Base-by-base conservation (phyloP, 345 rosid species). In the Aegle marmelos region DNA sequence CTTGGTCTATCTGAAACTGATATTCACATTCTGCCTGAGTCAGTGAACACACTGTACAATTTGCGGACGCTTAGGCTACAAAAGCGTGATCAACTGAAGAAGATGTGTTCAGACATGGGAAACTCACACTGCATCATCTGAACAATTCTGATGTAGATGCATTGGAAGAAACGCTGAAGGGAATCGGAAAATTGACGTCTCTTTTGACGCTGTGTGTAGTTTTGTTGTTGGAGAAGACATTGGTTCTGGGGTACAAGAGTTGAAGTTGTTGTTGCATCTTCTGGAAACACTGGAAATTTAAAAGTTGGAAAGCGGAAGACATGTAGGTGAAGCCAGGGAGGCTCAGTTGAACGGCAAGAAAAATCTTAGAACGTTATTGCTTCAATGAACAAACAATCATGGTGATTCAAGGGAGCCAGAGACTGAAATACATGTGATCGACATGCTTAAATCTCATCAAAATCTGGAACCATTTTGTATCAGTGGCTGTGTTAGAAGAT, bases 371-470 rank as follows among this genome's bases (percentile, higher is more conserved):
- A 75, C 33, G 36, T 45, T 88, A 71, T 59, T 50, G 39, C 73
- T 88, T 60, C 60, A 77, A 77, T 88, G 91, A 87, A 34, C 78
- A 27, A 34, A 64, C 22, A 69, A 30, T 25, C 73, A 7, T 56
- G n/a, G 58, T 24, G 48, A 72, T 16, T 70, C 75, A 31, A 17
- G 56, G 36, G 67, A 74, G 28, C 77, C 73, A 76, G 70, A 30
- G 25, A 37, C 62, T 19, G 80, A 77, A 76, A 50, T 73, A 37
- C 27, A 41, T 68, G 88, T 86, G 30, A 78, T 89, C 19, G 82
- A 78, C 68, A 74, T 71, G 85, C 83, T 87, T 9, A 85, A 82
- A 63, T 90, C 93, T 61, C 83, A 79, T 67, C 64, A 68, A 61
- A 65, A 83, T 67, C 80, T 90, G 80, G 79, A 68, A 39, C 80